Evolutionary conservation across 495 filamentous ascomycete genomes (phyloP).

Genomic region (Podospora australis): DNA sequence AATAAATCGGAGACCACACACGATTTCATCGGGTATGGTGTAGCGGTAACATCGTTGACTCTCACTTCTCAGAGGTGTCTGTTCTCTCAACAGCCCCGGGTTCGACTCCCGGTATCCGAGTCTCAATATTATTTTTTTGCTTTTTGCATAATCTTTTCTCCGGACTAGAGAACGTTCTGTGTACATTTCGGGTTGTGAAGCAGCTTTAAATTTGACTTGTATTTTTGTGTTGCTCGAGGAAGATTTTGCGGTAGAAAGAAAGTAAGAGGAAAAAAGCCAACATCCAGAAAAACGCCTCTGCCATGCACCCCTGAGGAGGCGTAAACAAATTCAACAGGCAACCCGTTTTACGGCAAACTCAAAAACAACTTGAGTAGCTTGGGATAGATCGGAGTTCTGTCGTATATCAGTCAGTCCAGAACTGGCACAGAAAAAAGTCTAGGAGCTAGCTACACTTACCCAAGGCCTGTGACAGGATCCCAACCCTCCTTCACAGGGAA

Average conservation of each 20-base stretch:
- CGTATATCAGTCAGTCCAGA: not conserved
- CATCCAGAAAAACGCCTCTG: no score
- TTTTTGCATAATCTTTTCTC: not conserved
- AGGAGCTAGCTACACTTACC: slow-evolving; percentile 17
- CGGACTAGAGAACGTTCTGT: no score
- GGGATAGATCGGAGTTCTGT: slow-evolving; percentile 16
- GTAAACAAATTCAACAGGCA: no score
- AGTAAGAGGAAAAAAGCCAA: not conserved
- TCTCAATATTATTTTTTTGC: not conserved
- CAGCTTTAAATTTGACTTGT: not conserved
- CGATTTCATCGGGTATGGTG: slow-evolving; percentile 9
- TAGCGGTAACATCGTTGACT: slow-evolving; percentile 11
- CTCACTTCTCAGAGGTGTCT: slow-evolving; percentile 41
- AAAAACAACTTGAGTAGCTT: slow-evolving; percentile 15
- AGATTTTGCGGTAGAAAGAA: not conserved
- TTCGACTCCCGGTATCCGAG: slow-evolving; percentile 18
- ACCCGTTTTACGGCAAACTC: slow-evolving; percentile 6
- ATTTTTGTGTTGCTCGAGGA: no score
- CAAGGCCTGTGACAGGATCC: slow-evolving; percentile 61
- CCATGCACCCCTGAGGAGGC: no score
- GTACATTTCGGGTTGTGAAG: no score
- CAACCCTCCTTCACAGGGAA: slow-evolving; percentile 50
- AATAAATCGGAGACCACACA: slow-evolving; percentile 8
- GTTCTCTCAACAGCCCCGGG: slow-evolving; percentile 12
- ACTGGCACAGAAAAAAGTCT: not conserved